Evolutionary conservation across 176 grass and related monocot species (phyloP), one percentile per base, ranked within the genome.

Genomic region (Cenchrus fungigraminus): DNA sequence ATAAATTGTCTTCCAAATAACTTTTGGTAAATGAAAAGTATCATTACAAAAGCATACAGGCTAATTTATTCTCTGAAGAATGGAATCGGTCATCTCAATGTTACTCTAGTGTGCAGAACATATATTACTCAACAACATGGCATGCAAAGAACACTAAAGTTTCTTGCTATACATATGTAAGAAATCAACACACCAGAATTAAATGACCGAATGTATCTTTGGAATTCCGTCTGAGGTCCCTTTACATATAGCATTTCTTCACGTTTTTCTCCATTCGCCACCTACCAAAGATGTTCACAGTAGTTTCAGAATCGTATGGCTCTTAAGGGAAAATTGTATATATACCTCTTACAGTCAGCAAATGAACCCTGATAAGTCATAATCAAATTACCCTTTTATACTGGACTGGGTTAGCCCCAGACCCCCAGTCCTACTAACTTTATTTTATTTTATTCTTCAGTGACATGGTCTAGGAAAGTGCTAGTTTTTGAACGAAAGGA

Each of bases 201-300:
- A 85, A 94, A 87, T 73, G 85, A 56, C 61, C 95, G 91, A 90
- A 98, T 95, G 76, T 93, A 93, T 90, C 85, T 90, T 77, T 98
- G 95, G 59, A 95, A 98, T 61, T 95, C 93, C 8, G 91, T 98
- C 73, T 92, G 93, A 80, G 95, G 91, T 68, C 60, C 83, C 63
- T 92, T 93, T 88, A 71, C 77, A 90, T 98, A 89, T 68, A 25
- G 28, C 95, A 98, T 95, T 85, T 98, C 78, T 62, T 98, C 95
- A 72, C 74, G 46, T 70, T 25, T 79, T 91, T 98, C 95, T 66
- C 70, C 74, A 74, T 98, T 93, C 68, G 61, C 65, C 29, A 98
- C 95, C 95, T 98, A 89, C 62, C 50, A 83, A 75, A 54, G 68
- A 71, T 66, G 54, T 58, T 17, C 59, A 31, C 17, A 85, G 28